Evolutionary conservation across 306 rosid genomes (phyloP), one percentile per base, ranked within the genome.

Genomic region (Benincasa hispida): DNA sequence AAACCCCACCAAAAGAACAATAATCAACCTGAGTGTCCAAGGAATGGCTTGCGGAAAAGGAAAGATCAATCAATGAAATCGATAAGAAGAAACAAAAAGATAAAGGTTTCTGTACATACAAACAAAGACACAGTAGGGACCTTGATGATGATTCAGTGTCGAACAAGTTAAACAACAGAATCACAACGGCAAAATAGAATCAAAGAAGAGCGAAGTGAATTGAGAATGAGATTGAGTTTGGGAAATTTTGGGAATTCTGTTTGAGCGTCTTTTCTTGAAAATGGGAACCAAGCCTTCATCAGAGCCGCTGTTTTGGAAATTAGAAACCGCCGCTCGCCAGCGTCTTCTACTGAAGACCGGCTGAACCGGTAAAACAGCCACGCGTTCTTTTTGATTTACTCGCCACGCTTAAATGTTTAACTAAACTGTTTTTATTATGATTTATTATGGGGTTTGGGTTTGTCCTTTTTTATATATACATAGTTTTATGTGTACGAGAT

Each of bases 21-120:
- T 21, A 34, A 74, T 54, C 54, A 27, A 91, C 83, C 87, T 80
- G 79, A 34, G 22, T 30, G 54, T 51, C 62, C 39, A 81, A 32
- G 12, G 57, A 67, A 7, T 54, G 41, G 32, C 10, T 37, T 32
- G 54, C 55, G 77, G 75, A 42, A 42, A 53, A 56, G 74, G 75
- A 68, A 54, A 18, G 28, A n/a, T 15, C 6, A 48, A 48, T 35
- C 2, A 14, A 34, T 58, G n/a, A 68, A 48, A 48, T 24, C 15
- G 14, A 59, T 28, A 63, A 42, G 41, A 22, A 18, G 62, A 60
- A 60, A 63, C 25, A 59, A 10, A 73, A 74, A 7, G 41, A 17
- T 15, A 65, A 15, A 17, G 76, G 14, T 55, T 37, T 14, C 25
- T 35, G 48, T 65, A 30, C 42, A 61, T 73, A 58, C 57, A 39